Percentiles rank a stretch among this genome's conserved stretches.
Conservation (phyloP, 805 yeast genomes). For the Cyberlindnera nakhonratchasimensis region DNA sequence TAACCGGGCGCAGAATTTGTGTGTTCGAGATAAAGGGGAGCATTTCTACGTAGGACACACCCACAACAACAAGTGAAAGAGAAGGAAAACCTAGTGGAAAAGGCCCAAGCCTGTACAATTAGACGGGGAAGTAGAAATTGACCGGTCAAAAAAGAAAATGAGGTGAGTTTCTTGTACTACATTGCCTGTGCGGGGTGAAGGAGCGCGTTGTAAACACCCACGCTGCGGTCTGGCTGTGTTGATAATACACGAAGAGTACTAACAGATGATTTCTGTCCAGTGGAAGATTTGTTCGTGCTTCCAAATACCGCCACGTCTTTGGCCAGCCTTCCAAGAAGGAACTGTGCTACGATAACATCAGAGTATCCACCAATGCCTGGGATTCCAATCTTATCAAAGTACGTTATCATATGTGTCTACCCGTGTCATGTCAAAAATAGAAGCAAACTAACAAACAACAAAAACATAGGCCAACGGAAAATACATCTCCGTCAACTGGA, state of each 20-base stretch:
- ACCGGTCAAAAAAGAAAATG: not conserved
- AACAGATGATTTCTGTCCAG: constrained; percentile 31
- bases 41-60: too few species aligned
- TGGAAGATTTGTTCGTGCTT: constrained; percentile 91
- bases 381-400: constrained; percentile 83
- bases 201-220: too few species aligned
- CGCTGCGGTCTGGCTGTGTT: not conserved
- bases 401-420: constrained; percentile 7
- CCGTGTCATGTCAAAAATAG: not conserved
- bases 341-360: constrained; percentile 46
- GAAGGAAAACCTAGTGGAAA: not conserved
- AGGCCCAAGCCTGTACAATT: too few species aligned
- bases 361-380: constrained; percentile 89
- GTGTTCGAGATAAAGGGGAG: too few species aligned
- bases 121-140: too few species aligned
- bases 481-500: constrained; percentile 86
- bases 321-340: constrained; percentile 75
- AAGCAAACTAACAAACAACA: constrained; percentile 1
- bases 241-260: not conserved
- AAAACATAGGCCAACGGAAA: constrained; percentile 79
- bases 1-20: too few species aligned
- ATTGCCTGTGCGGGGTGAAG: not conserved
- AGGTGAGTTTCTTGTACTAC: constrained; percentile 5
- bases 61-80: too few species aligned
- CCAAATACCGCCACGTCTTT: constrained; percentile 93